Conservation (phyloP, 2,329 filamentous ascomycete genomes). For the Alternaria longipes region DNA sequence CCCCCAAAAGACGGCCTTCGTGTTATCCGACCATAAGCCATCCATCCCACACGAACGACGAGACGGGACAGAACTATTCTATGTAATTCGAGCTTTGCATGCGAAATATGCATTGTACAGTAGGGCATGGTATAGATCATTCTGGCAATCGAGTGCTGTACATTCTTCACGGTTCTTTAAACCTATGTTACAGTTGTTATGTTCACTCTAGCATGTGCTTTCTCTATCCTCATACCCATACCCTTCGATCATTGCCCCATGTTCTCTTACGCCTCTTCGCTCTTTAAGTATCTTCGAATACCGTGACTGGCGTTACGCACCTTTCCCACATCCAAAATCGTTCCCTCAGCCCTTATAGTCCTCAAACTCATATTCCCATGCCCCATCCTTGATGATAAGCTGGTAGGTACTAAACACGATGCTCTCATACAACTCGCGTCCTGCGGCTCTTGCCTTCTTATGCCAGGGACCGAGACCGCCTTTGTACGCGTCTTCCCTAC, state of each 20-base stretch:
- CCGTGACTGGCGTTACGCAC: background rate
- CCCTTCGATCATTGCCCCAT: background rate
- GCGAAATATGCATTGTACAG: slow-evolving; percentile 46
- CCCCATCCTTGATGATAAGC: slow-evolving; percentile 73
- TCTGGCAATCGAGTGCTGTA: slow-evolving; percentile 42
- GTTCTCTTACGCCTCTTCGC: background rate
- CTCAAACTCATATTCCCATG: slow-evolving; percentile 64
- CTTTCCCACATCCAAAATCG: background rate
- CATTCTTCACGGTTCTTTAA: slow-evolving; percentile 17
- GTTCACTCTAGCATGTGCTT: background rate
- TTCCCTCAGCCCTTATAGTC: slow-evolving; percentile 30
- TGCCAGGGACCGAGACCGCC: slow-evolving; percentile 68
- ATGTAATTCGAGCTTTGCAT: slow-evolving; percentile 30
- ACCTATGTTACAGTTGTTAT: background rate
- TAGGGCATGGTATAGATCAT: slow-evolving; percentile 46
- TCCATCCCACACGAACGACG: slow-evolving; percentile 3
- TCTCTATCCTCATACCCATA: background rate
- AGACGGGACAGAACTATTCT: slow-evolving; percentile 16
- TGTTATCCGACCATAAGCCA: slow-evolving; percentile 55
- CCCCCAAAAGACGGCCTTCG: slow-evolving; percentile 60
- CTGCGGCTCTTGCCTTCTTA: slow-evolving; percentile 61
- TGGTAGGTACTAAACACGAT: slow-evolving; percentile 53
- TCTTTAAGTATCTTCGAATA: background rate
- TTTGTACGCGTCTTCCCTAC: slow-evolving; percentile 68
- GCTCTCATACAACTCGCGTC: slow-evolving; percentile 56